Evolutionary conservation across 805 yeast species (phyloP).

Genomic region (Grigorovia transvaalensis): DNA sequence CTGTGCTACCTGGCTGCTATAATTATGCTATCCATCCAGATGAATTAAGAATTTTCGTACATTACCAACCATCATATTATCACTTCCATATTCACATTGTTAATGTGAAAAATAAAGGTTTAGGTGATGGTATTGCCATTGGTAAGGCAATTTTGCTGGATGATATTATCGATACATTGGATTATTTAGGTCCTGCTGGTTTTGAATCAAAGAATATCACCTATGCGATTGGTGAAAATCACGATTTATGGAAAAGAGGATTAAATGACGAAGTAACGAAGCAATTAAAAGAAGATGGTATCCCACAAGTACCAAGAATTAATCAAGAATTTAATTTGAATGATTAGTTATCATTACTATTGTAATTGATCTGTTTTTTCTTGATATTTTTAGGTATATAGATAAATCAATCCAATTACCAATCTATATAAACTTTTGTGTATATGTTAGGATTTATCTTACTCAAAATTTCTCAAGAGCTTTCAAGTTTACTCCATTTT

Average conservation of each 20-base stretch:
- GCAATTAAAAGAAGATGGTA: slow-evolving; percentile 22
- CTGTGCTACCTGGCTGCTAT: slow-evolving; percentile 40
- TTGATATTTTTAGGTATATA: no score
- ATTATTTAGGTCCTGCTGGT: slow-evolving; percentile 43
- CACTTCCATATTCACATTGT: slow-evolving; percentile 93
- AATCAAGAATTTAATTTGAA: slow-evolving; percentile 1
- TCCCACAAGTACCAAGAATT: slow-evolving; percentile 15
- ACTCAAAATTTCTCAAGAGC: neutral
- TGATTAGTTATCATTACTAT: neutral
- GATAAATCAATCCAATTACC: neutral
- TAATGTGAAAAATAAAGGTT: slow-evolving; percentile 56
- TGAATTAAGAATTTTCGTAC: slow-evolving; percentile 69
- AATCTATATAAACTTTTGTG: neutral
- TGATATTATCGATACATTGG: slow-evolving; percentile 67
- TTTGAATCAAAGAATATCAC: slow-evolving; percentile 47
- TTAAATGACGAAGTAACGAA: slow-evolving; percentile 19
- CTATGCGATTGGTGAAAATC: slow-evolving; percentile 67
- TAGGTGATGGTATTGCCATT: slow-evolving; percentile 55
- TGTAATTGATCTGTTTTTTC: neutral
- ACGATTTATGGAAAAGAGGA: slow-evolving; percentile 53
- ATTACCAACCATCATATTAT: slow-evolving; percentile 93
- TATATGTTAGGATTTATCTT: neutral
- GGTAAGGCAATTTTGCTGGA: slow-evolving; percentile 82
- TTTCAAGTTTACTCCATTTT: neutral
- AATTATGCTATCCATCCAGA: slow-evolving; percentile 36